These are phyloP conservation scores for Agaricus sinodeliciosus DNA, from an alignment of 768 basidiomycete species.

Conservation along the genomic window DNA sequence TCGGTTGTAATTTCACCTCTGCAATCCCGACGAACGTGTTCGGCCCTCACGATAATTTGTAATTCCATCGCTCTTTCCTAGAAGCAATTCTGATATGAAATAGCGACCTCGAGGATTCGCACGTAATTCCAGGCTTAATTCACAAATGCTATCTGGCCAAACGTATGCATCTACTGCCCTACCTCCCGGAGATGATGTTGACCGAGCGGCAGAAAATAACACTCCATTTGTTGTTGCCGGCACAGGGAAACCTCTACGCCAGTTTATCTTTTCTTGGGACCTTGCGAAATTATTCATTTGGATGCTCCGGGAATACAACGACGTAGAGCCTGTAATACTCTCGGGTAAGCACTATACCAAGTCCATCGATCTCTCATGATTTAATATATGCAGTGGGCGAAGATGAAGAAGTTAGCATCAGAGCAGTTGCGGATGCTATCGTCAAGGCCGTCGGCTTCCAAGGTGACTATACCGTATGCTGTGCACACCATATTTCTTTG, in stretches of 20 bases:
- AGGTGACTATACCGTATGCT: conserved; percentile 64
- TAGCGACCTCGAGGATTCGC: conserved; percentile 83
- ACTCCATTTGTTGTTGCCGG: conserved; percentile 87
- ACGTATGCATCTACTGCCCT: conserved; percentile 36
- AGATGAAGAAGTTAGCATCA: conserved; percentile 92
- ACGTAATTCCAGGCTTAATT: conserved; percentile 91
- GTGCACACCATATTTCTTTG: background rate
- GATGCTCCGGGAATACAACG: conserved; percentile 85
- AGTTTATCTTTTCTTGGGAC: conserved; percentile 96
- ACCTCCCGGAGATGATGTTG: background rate
- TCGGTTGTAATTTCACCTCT: conserved; percentile 90
- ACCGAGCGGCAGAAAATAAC: conserved; percentile 50
- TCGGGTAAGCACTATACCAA: conserved; percentile 46
- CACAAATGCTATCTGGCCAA: conserved; percentile 93
- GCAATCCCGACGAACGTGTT: conserved; percentile 99
- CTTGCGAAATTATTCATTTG: conserved; percentile 94
- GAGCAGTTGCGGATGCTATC: conserved; percentile 84
- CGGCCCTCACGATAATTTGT: conserved; percentile 94
- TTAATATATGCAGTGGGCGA: conserved; percentile 61
- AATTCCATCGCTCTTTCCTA: conserved; percentile 13
- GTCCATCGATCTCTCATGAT: background rate
- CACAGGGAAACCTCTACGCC: conserved; percentile 88
- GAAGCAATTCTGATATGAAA: background rate
- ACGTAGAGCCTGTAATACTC: conserved; percentile 89
- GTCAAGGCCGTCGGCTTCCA: conserved; percentile 76